Evolutionary conservation across 2,329 filamentous ascomycete species (phyloP).

Genomic region (Pseudocercospora musae): DNA sequence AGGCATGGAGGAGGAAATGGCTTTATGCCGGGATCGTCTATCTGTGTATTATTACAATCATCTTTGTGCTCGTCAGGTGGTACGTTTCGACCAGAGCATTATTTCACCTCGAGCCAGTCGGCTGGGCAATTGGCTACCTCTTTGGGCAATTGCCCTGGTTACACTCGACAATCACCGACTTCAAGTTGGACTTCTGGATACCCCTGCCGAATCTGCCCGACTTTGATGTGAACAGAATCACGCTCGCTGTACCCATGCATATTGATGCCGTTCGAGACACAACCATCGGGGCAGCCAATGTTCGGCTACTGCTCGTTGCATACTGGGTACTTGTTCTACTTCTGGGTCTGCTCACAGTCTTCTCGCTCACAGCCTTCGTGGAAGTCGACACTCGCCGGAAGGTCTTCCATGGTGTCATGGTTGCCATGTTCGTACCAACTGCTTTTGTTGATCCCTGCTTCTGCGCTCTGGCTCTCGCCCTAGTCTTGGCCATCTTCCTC

Average conservation of each 20-base stretch:
- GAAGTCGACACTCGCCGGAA: slow-evolving; percentile 96
- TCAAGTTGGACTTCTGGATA: slow-evolving; percentile 72
- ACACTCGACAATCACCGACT: slow-evolving; percentile 66
- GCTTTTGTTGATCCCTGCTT: slow-evolving; percentile 85
- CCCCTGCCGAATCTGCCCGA: slow-evolving; percentile 57
- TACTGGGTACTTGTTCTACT: slow-evolving; percentile 72
- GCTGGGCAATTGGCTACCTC: slow-evolving; percentile 88
- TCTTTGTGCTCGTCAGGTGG: slow-evolving; percentile 67
- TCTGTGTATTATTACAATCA: slow-evolving; percentile 59
- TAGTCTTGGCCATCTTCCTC: slow-evolving; percentile 80
- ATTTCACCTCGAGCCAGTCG: slow-evolving; percentile 72
- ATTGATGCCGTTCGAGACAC: slow-evolving; percentile 55
- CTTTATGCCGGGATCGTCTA: slow-evolving; percentile 80
- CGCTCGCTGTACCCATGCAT: slow-evolving; percentile 48
- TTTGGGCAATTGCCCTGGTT: slow-evolving; percentile 74
- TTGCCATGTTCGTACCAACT: slow-evolving; percentile 86
- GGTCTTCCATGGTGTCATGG: slow-evolving; percentile 98
- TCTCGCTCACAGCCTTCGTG: slow-evolving; percentile 72
- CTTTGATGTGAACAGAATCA: slow-evolving; percentile 6
- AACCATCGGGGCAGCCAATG: slow-evolving; percentile 71
- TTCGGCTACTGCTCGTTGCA: slow-evolving; percentile 68
- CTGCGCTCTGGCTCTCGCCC: slow-evolving; percentile 70
- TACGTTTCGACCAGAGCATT: slow-evolving; percentile 69
- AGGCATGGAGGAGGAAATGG: slow-evolving; percentile 77
- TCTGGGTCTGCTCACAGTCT: slow-evolving; percentile 70